These are phyloP conservation scores for Populus hybrid DNA, from an alignment of 441 rosid genomes.

Conservation along the genomic window DNA sequence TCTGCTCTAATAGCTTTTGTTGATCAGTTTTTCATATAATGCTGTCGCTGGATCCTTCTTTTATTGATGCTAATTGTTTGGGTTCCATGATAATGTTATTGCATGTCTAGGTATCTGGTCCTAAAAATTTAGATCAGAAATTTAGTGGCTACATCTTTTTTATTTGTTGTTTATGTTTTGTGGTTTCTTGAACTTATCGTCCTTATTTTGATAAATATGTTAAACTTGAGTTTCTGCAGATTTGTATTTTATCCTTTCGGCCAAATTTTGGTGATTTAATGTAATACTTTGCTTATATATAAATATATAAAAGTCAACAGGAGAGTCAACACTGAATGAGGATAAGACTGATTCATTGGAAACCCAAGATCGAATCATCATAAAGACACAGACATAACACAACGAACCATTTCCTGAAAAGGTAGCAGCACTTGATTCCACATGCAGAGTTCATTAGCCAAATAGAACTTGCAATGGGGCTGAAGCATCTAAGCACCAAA, in stretches of 20 bases:
- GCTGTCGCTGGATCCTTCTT: background rate
- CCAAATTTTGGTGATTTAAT: background rate
- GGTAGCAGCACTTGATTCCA: no score
- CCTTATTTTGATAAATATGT: background rate
- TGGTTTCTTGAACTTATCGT: background rate
- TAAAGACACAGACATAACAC: background rate
- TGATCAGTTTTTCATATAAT: background rate
- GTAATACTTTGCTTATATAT: background rate
- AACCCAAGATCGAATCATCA: background rate
- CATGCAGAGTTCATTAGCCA: background rate
- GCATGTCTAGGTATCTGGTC: background rate
- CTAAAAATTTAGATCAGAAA: background rate
- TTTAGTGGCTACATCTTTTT: background rate
- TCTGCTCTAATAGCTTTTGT: no score
- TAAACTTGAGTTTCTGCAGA: background rate
- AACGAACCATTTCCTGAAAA: background rate
- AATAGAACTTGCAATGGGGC: background rate
- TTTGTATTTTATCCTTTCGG: background rate
- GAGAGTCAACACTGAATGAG: background rate
- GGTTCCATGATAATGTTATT: background rate
- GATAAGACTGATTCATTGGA: background rate
- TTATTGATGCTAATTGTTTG: background rate
- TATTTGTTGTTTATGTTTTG: background rate
- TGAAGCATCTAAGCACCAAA: background rate
- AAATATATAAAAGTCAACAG: background rate